Conservation (phyloP, 169 alveolate genomes). For the Plasmodium adleri region DNA sequence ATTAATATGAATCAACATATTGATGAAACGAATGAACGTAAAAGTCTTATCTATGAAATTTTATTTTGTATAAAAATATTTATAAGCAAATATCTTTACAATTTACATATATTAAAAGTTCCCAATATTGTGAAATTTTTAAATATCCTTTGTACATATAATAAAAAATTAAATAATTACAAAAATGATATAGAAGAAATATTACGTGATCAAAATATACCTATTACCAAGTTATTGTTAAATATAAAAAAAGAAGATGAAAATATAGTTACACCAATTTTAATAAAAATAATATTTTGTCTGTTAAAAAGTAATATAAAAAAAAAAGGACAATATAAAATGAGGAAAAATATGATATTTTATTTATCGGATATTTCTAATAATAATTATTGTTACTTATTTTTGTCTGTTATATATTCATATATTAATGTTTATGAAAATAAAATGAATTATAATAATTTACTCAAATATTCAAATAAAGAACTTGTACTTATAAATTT, state of each 20-base stretch:
- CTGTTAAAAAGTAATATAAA: conserved; percentile 47
- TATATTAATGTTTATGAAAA: conserved; percentile 56
- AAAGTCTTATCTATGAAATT: conserved; percentile 8
- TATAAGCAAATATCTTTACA: conserved; percentile 29
- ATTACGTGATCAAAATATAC: conserved; percentile 23
- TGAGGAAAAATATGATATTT: conserved; percentile 60
- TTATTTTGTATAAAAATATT: conserved; percentile 14
- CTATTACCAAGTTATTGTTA: conserved; percentile 49
- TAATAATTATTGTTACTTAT: conserved; percentile 51
- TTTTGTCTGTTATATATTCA: conserved; percentile 45
- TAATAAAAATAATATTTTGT: conserved; percentile 74
- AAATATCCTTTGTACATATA: conserved; percentile 38
- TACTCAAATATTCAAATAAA: conserved; percentile 44
- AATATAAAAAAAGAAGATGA: conserved; percentile 74
- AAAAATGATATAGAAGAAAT: conserved; percentile 60
- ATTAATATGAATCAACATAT: not conserved
- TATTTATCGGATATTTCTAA: conserved; percentile 42
- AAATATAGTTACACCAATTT: conserved; percentile 29
- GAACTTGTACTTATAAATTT: conserved; percentile 34
- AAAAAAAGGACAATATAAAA: conserved; percentile 38
- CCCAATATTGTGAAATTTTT: conserved; percentile 48
- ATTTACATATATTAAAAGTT: conserved; percentile 20
- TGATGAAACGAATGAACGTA: not conserved
- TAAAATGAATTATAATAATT: conserved; percentile 34
- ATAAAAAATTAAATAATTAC: conserved; percentile 51